Base-by-base conservation (phyloP, 1,284 basidiomycete species). In the Rhodotorula sp. region DNA sequence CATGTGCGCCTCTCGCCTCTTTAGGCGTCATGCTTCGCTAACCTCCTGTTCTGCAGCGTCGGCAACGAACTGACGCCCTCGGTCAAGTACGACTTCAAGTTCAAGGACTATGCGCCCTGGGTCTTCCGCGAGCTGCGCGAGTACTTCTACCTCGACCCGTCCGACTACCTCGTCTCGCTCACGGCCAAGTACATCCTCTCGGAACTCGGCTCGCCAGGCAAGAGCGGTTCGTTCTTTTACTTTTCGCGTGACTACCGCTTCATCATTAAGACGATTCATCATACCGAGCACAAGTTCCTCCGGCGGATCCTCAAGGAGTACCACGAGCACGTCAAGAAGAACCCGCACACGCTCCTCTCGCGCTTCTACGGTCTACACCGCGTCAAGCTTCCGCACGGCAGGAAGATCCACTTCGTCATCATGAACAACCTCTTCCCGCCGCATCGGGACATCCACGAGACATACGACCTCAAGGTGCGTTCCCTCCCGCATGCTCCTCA, bases 371-470 rank as follows among this genome's bases (percentile, higher is more conserved):
- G 95, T 19, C 84, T 99, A 20, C 95, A 99, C 78, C 90, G 95
- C 64, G 95, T 99, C 75, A 98, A 99, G 82, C 86, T 99, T 7
- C 95, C 95, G 0, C 86, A 87, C 30, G 95, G 95, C 0, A 85
- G 86, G 62, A 99, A 99, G 83, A 98, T 99, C 66, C 95, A 99
- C 81, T 99, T 99, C 79, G 93, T 98, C 66, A 96, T 99, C 82
- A 98, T 99, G 94, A 99, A 99, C 84, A 99, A 99, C 80, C 85
- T 99, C 55, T 98, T 99, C 83, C 95, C 95, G 0, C 90, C 95
- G 0, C 95, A 98, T 82, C 88, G 92, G 76, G 96, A 99, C 80
- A 86, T 99, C 58, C 95, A 99, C 82, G 95, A 98, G 83, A 96
- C 94, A 46, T 99, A 91, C 80, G 95, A 99, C 80, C 84, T 99